These are phyloP conservation scores for Isabelozyma heimii DNA, from an alignment of 805 yeast species.

Conservation along the genomic window DNA sequence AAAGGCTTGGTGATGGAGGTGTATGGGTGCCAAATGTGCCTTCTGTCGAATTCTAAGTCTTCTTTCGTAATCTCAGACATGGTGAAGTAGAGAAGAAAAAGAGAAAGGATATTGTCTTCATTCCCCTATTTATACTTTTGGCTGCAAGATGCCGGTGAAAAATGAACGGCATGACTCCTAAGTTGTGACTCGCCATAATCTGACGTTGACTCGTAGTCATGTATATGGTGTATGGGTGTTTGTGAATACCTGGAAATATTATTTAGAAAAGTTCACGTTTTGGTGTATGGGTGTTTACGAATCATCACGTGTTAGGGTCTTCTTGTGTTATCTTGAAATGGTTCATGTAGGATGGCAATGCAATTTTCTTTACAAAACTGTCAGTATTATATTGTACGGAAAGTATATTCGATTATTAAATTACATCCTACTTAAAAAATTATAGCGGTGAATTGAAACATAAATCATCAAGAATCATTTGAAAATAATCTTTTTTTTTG, in stretches of 20 bases:
- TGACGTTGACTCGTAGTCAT: background rate
- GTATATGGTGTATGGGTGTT: no score
- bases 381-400: background rate
- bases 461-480: background rate
- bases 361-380: no score
- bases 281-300: no score
- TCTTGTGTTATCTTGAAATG: no score
- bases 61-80: background rate
- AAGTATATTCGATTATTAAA: background rate
- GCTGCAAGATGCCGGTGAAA: background rate
- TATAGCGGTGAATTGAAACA: background rate
- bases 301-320: no score
- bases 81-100: background rate
- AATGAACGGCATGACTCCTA: background rate
- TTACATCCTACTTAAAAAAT: background rate
- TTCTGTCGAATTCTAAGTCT: conserved; percentile 13
- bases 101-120: background rate
- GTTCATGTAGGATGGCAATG: no score
- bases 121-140: background rate
- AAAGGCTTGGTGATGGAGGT: conserved; percentile 20
- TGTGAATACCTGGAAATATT: no score
- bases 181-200: background rate
- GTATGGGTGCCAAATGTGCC: conserved; percentile 29
- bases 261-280: no score
- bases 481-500: background rate